Base-by-base conservation (phyloP, 768 basidiomycete genomes). In the Auricularia cornea region DNA sequence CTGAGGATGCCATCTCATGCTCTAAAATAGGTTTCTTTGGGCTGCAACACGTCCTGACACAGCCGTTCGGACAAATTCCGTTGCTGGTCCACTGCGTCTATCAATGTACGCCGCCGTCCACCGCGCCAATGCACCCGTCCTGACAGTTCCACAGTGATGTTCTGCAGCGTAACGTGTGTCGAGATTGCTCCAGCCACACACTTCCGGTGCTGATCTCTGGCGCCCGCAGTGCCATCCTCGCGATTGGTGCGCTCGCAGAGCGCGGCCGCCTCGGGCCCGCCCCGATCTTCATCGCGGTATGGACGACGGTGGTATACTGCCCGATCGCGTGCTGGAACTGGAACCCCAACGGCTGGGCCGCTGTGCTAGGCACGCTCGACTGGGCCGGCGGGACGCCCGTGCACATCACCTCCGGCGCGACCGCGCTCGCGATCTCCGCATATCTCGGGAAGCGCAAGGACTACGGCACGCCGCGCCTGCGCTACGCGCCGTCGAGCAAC, bases 401-500 rank as follows among this genome's bases (percentile, higher is more conserved):
- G 68, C 90, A 94, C 73, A 92, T 94, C 64, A 87, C 87, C 59
- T 89, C 87, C 65, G 94, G 94, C 26, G 83, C 92, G 32, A 87
- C 86, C 30, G 90, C 92, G 2, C 82, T 97, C 62, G 92, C 93
- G 1, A 92, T 87, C 74, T 84, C 93, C 12, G 86, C 91, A 84
- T 87, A 92, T 64, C 84, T 98, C 64, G 94, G 94, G 23, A 85
- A 86, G 60, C 83, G 94, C 65, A 80, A 85, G 66, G 86, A 89
- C 67, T 81, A 81, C 59, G 87, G 90, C 67, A 73, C 90, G 10
- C 28, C 26, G 54, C 26, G 54, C 14, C 72, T 84, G 64, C 89
- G 89, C 72, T 94, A 93, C 78, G 82, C 91, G 64, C 92, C 93
- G 8, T 90, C 94, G 75, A 92, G 92, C 72, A 91, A 92, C 29